Conservation (phyloP, 2,329 filamentous ascomycete genomes). For the Xylariaceae sp. region DNA sequence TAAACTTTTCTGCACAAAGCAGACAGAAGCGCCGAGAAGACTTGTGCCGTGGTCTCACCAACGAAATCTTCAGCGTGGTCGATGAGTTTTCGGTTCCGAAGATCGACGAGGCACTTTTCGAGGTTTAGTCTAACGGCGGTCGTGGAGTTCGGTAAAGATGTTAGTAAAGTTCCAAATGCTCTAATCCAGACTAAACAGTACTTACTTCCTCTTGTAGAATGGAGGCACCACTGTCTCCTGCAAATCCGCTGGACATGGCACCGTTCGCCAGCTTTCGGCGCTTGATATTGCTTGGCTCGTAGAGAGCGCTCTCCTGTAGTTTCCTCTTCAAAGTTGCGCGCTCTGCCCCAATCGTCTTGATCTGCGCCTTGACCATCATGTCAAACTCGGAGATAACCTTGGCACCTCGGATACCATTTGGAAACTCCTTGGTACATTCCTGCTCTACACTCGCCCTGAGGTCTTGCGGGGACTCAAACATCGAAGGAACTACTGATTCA, state of each 20-base stretch:
- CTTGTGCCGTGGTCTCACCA: constrained; percentile 66
- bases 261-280: constrained; percentile 52
- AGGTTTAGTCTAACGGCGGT: constrained; percentile 76
- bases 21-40: constrained; percentile 70
- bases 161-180: constrained; percentile 27
- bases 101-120: constrained; percentile 74
- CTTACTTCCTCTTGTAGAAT: constrained; percentile 47
- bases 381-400: constrained; percentile 63
- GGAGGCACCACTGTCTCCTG: constrained; percentile 40
- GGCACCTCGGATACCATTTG: constrained; percentile 50
- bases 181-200: constrained; percentile 13
- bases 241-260: constrained; percentile 34
- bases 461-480: constrained; percentile 58
- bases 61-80: constrained; percentile 66
- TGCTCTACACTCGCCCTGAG: constrained; percentile 57
- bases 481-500: constrained; percentile 54
- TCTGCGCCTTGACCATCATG: constrained; percentile 22
- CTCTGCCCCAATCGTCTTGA: constrained; percentile 24
- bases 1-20: constrained; percentile 63
- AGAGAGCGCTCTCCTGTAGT: constrained; percentile 23
- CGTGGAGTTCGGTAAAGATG: constrained; percentile 48
- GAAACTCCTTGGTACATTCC: constrained; percentile 52
- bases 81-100: constrained; percentile 73
- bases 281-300: constrained; percentile 37
- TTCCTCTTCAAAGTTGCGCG: constrained; percentile 26